These are phyloP conservation scores for Hansenula lynferdii DNA, from an alignment of 1,139 yeast species.

Conservation along the genomic window DNA sequence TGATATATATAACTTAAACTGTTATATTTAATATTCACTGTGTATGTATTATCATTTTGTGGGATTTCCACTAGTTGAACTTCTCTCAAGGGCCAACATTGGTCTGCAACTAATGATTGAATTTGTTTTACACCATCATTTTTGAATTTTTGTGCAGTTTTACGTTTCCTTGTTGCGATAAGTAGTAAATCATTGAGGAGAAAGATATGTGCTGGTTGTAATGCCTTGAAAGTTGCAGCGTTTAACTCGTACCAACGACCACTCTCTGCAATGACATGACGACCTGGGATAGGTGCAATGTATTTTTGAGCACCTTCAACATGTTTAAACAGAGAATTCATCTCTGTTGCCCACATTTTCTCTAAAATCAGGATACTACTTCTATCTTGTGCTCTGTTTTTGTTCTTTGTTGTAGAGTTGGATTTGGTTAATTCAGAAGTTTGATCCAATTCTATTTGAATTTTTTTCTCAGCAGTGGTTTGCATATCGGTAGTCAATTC, in stretches of 20 bases:
- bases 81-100: slow-evolving; percentile 74
- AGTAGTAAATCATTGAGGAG: slow-evolving; percentile 73
- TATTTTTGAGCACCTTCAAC: slow-evolving; percentile 90
- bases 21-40: slow-evolving; percentile 43
- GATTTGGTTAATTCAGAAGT: slow-evolving; percentile 14
- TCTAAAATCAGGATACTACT: slow-evolving; percentile 71
- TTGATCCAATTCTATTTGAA: slow-evolving; percentile 35
- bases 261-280: slow-evolving; percentile 78
- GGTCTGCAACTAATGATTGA: slow-evolving; percentile 56
- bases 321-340: slow-evolving; percentile 67
- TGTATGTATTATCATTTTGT: slow-evolving; percentile 26
- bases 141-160: slow-evolving; percentile 25
- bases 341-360: slow-evolving; percentile 75
- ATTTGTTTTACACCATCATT: slow-evolving; percentile 19
- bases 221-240: slow-evolving; percentile 80
- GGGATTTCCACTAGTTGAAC: slow-evolving; percentile 44
- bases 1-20: slow-evolving; percentile 51
- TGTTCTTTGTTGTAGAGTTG: slow-evolving; percentile 4
- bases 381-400: slow-evolving; percentile 43
- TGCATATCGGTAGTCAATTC: slow-evolving; percentile 62
- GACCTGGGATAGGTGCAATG: slow-evolving; percentile 70
- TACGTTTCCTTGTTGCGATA: slow-evolving; percentile 62
- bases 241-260: slow-evolving; percentile 87
- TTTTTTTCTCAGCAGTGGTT: slow-evolving; percentile 60
- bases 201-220: slow-evolving; percentile 72